Conservation (phyloP, 306 rosid genomes). For the Pterocarpus macrocarpus region DNA sequence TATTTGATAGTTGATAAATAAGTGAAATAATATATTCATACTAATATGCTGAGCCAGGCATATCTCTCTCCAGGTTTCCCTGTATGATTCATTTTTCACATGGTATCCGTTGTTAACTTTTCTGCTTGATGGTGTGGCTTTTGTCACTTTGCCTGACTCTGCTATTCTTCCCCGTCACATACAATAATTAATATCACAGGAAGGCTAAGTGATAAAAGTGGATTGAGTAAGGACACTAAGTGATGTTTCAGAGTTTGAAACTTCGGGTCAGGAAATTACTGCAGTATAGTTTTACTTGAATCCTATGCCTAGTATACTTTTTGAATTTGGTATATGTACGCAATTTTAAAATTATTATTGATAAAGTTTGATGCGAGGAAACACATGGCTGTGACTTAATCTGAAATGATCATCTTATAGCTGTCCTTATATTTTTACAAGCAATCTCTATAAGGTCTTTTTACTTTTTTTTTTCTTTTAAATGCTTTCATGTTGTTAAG, state of each 20-base stretch:
- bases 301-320: neutral
- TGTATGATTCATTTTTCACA: conserved; percentile 35
- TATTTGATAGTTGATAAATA: conserved; percentile 9
- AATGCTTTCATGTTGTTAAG: conserved; percentile 8
- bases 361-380: conserved; percentile 17
- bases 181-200: conserved; percentile 7
- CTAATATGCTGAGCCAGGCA: conserved; percentile 2
- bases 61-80: conserved; percentile 18
- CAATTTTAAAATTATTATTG: neutral
- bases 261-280: neutral
- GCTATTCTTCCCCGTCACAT: conserved; percentile 16
- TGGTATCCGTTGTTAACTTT: conserved; percentile 25
- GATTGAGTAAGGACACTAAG: conserved; percentile 13
- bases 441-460: neutral
- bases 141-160: conserved; percentile 1
- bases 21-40: conserved; percentile 8
- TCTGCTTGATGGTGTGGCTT: conserved; percentile 31
- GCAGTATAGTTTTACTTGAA: conserved; percentile 14
- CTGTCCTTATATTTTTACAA: neutral
- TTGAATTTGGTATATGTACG: conserved; percentile 7
- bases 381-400: neutral
- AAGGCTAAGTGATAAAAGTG: conserved; percentile 32
- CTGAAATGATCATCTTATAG: conserved; percentile 17
- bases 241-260: neutral
- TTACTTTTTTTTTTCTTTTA: neutral